Base-by-base conservation (phyloP, 805 yeast species). In the Wickerhamomyces alni region DNA sequence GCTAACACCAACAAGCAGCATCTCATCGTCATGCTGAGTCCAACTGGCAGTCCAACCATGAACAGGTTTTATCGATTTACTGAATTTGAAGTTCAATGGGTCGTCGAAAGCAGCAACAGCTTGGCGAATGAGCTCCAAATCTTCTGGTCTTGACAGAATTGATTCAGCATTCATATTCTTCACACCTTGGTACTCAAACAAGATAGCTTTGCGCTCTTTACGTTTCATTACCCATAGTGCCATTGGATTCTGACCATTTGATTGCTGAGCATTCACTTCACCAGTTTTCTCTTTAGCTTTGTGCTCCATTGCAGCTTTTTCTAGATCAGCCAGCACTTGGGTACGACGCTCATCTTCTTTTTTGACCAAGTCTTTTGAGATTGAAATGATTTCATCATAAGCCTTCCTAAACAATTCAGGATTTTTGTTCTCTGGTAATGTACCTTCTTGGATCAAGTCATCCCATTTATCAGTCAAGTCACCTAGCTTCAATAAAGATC, bases 31-130 rank as follows among this genome's bases (percentile, higher is more conserved):
- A 25, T 70, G 76, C 12, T 72, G 69, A 3, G 70, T 69, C 99
- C 99, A 93, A 22, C 77, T 79, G 52, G 95, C 86, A 38, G 76
- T 75, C 99, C 99, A 93, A 33, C 85, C 91, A 54, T 79, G 80
- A 9, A 88, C 98, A 18, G 81, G 78, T 62, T 89, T 89, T 16
- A 93, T 84, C 12, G 70, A 65, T 41, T 64, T 67, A 8, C 72
- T 73, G 29, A 93, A 69, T 42, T 69, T 72, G 65, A 87, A 88
- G 21, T 62, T 59, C 40, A 70, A 61, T 7, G 85, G 79, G 52
- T 80, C 78, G 16, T 73, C 80, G 76, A 81, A 46, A 66, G 72
- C 51, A 54, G 70, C 67, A 33, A 79, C 67, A n/a, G 61, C 60
- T 12, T 72, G 69, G 35, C 75, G 75, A 39, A 93, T 63, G 13